A percentile compares a stretch with the other conserved stretches of the same genome.
Evolutionary conservation across 2,329 filamentous ascomycete genomes (phyloP).

Genomic region (Penicillium olsonii): DNA sequence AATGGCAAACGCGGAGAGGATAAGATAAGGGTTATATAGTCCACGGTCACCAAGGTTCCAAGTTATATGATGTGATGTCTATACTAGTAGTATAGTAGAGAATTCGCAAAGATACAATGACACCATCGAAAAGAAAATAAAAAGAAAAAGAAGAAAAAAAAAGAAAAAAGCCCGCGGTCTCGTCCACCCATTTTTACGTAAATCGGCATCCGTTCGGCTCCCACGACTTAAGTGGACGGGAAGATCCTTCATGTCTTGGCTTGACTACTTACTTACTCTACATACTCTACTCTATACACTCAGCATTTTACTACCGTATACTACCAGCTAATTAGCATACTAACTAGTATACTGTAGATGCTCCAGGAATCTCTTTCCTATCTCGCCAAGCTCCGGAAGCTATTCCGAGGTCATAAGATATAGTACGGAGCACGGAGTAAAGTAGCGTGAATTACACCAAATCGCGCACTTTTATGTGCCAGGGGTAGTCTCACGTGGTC

Average conservation of each 20-base stretch:
- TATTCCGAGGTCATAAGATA: not conserved
- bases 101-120: too few relatives aligned
- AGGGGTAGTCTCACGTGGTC: conserved; percentile 12
- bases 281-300: too few relatives aligned
- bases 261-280: too few relatives aligned
- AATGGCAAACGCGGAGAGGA: conserved; percentile 12
- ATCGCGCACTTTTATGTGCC: conserved; percentile 7
- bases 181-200: conserved; percentile 44
- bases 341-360: too few relatives aligned
- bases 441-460: not conserved
- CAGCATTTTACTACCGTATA: too few relatives aligned
- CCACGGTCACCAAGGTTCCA: too few relatives aligned
- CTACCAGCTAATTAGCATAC: too few relatives aligned
- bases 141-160: not conserved
- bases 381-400: conserved; percentile 10
- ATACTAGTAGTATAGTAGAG: too few relatives aligned
- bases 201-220: conserved; percentile 33
- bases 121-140: conserved; percentile 10
- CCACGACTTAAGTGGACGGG: conserved; percentile 22
- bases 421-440: too few relatives aligned
- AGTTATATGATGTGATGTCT: not conserved
- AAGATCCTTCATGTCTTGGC: conserved; percentile 22
- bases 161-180: conserved; percentile 9
- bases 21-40: conserved; percentile 14
- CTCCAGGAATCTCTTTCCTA: not conserved